Percentiles rank a stretch among this genome's conserved stretches.
Conservation (phyloP, 1,284 basidiomycete species). For the Testicularia cyperi region DNA sequence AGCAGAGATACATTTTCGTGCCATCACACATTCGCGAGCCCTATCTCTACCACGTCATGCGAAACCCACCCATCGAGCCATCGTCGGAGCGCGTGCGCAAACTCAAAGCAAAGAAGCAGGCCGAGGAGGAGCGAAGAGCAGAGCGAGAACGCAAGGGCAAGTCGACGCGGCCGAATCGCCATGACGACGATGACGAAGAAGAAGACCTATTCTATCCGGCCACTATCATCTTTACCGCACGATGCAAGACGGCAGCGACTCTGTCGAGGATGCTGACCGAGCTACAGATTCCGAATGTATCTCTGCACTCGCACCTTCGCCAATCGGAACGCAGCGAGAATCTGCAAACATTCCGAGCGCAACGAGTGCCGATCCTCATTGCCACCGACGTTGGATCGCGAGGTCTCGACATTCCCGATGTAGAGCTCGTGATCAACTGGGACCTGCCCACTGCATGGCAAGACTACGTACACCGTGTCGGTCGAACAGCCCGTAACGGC, state of each 20-base stretch:
- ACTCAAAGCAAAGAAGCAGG: slow-evolving; percentile 56
- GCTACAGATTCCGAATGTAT: slow-evolving; percentile 78
- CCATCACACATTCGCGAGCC: slow-evolving; percentile 92
- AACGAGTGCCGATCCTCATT: slow-evolving; percentile 58
- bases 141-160: slow-evolving; percentile 31
- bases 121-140: slow-evolving; percentile 28
- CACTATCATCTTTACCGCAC: slow-evolving; percentile 92
- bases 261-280: slow-evolving; percentile 71
- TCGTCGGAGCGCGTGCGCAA: slow-evolving; percentile 42
- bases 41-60: slow-evolving; percentile 87
- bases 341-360: slow-evolving; percentile 81
- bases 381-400: slow-evolving; percentile 59
- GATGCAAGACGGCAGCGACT: slow-evolving; percentile 78
- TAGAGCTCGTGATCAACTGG: slow-evolving; percentile 95
- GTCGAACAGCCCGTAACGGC: slow-evolving; percentile 89
- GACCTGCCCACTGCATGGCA: slow-evolving; percentile 73
- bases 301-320: slow-evolving; percentile 88
- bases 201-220: slow-evolving; percentile 64
- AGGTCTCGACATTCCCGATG: slow-evolving; percentile 64
- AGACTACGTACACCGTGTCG: slow-evolving; percentile 68
- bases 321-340: slow-evolving; percentile 84
- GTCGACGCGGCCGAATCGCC: slow-evolving; percentile 12
- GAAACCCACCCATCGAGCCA: slow-evolving; percentile 69
- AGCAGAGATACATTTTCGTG: slow-evolving; percentile 87
- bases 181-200: slow-evolving; percentile 23